These are phyloP conservation scores for Paraphoma sp. DNA, from an alignment of 2,329 filamentous ascomycete species.

Conservation along the genomic window DNA sequence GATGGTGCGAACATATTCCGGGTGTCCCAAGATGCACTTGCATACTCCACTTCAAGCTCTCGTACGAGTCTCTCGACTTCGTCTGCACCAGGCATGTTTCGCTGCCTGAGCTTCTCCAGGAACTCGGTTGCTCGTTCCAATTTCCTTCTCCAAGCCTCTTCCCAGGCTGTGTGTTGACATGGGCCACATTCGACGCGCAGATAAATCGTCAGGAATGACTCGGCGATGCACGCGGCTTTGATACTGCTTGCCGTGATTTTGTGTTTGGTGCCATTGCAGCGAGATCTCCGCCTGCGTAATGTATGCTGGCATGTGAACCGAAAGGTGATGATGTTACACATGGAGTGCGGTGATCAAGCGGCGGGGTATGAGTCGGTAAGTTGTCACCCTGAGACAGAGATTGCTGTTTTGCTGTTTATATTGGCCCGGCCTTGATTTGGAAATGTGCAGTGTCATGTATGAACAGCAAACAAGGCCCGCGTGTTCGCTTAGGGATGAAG, in stretches of 20 bases:
- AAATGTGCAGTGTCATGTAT: no score
- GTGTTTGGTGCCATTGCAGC: conserved; percentile 43
- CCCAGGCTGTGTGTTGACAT: conserved; percentile 30
- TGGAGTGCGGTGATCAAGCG: conserved; percentile 9
- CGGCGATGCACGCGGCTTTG: conserved; percentile 34
- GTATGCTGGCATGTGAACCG: conserved; percentile 43
- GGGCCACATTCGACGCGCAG: conserved; percentile 22
- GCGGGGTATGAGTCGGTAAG: no score
- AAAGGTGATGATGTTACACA: conserved; percentile 48
- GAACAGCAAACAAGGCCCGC: no score
- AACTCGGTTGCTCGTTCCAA: conserved; percentile 21
- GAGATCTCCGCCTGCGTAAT: conserved; percentile 33
- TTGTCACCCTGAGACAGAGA: no score
- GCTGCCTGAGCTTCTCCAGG: conserved; percentile 4
- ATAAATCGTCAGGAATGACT: conserved; percentile 28
- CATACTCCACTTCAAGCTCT: conserved; percentile 16
- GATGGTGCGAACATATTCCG: conserved; percentile 11
- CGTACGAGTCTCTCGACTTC: conserved; percentile 14
- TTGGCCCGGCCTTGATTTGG: no score
- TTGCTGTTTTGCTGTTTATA: no score
- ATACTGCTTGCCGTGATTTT: conserved; percentile 15
- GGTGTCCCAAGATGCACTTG: conserved; percentile 18
- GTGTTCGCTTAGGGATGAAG: no score
- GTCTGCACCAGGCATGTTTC: conserved; percentile 2
- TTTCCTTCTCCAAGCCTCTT: conserved; percentile 19